Percentiles rank a stretch among this genome's conserved stretches.
Evolutionary conservation across 2,329 filamentous ascomycete genomes (phyloP).

Genomic region (Penicillium sp.): DNA sequence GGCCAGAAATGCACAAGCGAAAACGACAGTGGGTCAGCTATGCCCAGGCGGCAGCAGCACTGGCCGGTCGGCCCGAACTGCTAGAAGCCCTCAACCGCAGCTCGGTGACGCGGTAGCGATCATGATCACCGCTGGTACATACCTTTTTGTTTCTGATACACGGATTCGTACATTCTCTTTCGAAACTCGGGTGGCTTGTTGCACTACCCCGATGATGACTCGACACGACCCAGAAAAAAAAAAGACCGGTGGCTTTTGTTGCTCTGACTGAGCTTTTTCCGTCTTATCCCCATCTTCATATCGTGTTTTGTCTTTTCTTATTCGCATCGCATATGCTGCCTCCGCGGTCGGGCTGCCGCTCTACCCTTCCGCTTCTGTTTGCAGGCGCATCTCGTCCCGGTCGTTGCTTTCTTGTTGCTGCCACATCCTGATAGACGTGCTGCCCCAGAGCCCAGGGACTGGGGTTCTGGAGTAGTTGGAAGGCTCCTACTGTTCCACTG

Average conservation of each 20-base stretch:
- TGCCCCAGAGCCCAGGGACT: background rate
- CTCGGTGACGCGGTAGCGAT: constrained; percentile 57
- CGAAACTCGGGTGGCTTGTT: constrained; percentile 8
- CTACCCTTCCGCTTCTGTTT: constrained; percentile 4
- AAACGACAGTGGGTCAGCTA: constrained; percentile 88
- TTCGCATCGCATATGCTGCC: constrained; percentile 14
- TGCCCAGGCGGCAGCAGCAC: constrained; percentile 70
- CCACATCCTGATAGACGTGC: constrained; percentile 13
- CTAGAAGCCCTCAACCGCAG: constrained; percentile 82
- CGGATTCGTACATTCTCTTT: constrained; percentile 7
- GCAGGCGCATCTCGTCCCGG: constrained; percentile 3
- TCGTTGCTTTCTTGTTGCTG: constrained; percentile 7
- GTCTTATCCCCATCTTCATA: constrained; percentile 7
- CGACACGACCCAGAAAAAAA: constrained; percentile 23
- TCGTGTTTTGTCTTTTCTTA: constrained; percentile 4
- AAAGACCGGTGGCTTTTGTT: constrained; percentile 19
- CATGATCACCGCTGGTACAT: constrained; percentile 4
- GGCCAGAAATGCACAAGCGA: constrained; percentile 93
- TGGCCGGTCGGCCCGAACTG: constrained; percentile 79
- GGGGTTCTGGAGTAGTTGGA: constrained; percentile 1
- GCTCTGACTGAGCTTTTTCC: constrained; percentile 16
- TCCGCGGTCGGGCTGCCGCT: constrained; percentile 9
- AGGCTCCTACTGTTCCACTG: background rate
- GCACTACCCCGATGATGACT: constrained; percentile 19
- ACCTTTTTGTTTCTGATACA: constrained; percentile 5